Evolutionary conservation across 352 stramenopile genomes (phyloP).

Genomic region (Phytophthora syringae): DNA sequence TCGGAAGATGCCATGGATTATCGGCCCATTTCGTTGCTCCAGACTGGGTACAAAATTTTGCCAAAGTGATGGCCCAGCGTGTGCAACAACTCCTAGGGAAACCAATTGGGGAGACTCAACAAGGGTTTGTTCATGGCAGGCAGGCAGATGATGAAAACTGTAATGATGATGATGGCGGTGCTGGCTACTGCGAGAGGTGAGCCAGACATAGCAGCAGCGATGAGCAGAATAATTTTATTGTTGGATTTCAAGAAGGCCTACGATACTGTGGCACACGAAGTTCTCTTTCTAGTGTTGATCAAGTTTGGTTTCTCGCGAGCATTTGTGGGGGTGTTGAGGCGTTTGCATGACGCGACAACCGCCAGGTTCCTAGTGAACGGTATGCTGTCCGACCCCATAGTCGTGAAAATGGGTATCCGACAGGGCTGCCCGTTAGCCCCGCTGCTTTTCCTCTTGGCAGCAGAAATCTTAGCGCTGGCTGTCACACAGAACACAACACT

Average conservation of each 20-base stretch:
- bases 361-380: neutral
- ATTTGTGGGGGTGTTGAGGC: neutral
- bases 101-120: conserved; percentile 5
- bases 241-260: conserved; percentile 9
- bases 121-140: conserved; percentile 9
- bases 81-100: neutral
- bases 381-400: neutral
- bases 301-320: neutral
- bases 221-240: conserved; percentile 2
- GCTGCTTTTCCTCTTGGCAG: neutral
- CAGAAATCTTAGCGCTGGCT: neutral
- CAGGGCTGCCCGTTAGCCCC: neutral
- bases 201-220: neutral
- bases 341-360: neutral
- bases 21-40: conserved; percentile 12
- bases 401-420: neutral
- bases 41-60: conserved; percentile 21
- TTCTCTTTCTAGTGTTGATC: neutral
- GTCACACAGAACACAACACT: neutral
- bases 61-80: neutral
- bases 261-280: conserved; percentile 8
- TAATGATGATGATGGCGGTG: conserved; percentile 11
- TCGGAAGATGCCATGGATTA: conserved; percentile 11
- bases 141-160: conserved; percentile 4
- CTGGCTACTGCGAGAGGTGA: neutral